These are phyloP conservation scores for Fusarium pininemorale DNA, from an alignment of 2,329 filamentous ascomycete species.

Conservation along the genomic window DNA sequence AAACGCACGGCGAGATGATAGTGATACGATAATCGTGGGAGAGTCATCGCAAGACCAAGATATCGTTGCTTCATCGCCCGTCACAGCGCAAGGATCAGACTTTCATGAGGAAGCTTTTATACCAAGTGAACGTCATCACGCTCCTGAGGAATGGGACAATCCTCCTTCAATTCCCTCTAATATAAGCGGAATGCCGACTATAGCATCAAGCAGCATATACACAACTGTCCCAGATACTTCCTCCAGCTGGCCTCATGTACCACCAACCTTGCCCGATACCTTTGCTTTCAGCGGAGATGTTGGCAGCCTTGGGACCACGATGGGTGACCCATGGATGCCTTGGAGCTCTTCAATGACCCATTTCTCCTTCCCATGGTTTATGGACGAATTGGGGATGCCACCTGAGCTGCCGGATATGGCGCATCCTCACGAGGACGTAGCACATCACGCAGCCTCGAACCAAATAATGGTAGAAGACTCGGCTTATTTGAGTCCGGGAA, in stretches of 20 bases:
- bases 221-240: background rate
- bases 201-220: background rate
- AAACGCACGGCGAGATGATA: rapidly evolving
- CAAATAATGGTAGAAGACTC: rapidly evolving
- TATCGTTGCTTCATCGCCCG: background rate
- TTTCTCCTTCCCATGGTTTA: background rate
- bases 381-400: background rate
- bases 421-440: background rate
- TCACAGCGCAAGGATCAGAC: background rate
- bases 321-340: background rate
- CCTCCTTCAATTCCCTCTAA: background rate
- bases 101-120: background rate
- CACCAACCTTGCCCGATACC: background rate
- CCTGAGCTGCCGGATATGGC: background rate
- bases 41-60: background rate
- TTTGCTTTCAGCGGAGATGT: rapidly evolving
- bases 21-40: rapidly evolving
- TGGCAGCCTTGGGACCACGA: rapidly evolving
- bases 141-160: background rate
- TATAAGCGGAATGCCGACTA: background rate
- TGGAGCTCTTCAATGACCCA: rapidly evolving
- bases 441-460: rapidly evolving
- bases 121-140: rapidly evolving
- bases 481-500: rapidly evolving
- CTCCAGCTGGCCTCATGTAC: background rate